Percentiles rank a stretch among this genome's conserved stretches.
phyloP scores from a whole-genome alignment of 2,329 filamentous ascomycete species.

The Clathrospora elynae region DNA sequence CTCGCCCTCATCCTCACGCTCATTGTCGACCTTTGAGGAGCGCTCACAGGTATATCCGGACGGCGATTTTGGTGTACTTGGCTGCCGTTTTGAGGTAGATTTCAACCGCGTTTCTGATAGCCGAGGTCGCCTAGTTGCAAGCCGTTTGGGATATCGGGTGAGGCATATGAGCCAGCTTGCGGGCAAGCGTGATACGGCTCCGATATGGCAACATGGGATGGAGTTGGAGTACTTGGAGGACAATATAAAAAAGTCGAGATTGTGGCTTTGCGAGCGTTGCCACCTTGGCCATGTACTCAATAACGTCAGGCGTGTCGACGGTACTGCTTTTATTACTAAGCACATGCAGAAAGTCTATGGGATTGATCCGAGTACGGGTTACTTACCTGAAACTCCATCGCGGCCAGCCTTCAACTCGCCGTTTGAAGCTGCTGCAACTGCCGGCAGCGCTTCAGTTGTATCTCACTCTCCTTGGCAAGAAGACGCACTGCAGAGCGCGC shows the following conservation, averaged over 20 bases:
- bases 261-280: slow-evolving; percentile 1
- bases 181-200: background rate
- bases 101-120: background rate
- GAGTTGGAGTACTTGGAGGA: background rate
- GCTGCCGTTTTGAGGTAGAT: background rate
- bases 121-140: background rate
- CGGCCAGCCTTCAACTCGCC: background rate
- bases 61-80: background rate
- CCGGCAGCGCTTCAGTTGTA: background rate
- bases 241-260: background rate
- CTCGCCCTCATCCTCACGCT: no score
- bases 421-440: background rate
- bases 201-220: slow-evolving; percentile 1
- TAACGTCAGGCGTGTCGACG: background rate
- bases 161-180: background rate
- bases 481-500: background rate
- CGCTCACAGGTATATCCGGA: background rate
- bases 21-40: no score
- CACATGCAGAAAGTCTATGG: background rate
- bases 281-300: background rate
- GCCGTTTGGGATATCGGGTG: background rate
- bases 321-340: background rate
- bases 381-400: background rate
- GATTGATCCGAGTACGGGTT: background rate
- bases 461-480: slow-evolving; percentile 1